Evolutionary conservation across 495 filamentous ascomycete species (phyloP), one percentile per base, ranked within the genome.

Genomic region (Penicillium pulvis): DNA sequence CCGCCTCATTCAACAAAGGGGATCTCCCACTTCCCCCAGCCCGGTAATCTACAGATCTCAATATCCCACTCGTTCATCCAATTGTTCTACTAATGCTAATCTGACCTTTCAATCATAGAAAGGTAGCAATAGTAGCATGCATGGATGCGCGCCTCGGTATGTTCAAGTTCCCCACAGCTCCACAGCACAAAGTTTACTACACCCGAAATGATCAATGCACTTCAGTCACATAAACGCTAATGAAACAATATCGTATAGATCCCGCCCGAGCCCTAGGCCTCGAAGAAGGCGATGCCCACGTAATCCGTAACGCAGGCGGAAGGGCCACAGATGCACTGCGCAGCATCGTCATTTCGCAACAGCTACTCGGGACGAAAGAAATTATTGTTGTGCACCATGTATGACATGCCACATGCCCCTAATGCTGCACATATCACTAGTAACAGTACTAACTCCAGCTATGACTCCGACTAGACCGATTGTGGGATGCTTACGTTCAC

Each of bases 401-500:
- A 71, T 16, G 57, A 59, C 36, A 12, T 31, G 33, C 52, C 87
- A 83, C 6, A 23, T 48, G 20, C 2, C 20, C 2, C 20, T 23
- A 23, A 23, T 23, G 2, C 20, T 23, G 20, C 20, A 23, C 20
- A 23, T 23, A 23, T 23, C 20, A 23, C 20, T 23, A 23, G 20
- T 23, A 1, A 23, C 20, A 23, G 20, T 23, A 23, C 20, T 23
- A 23, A 23, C 20, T 23, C 20, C 20, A 23, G 20, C 20, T 23
- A 23, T 2, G 20, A 23, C 20, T 23, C 20, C 28, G 24, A 11
- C 24, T 24, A 71, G 66, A 80, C 75, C 28, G 87, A 86, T 6
- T 95, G 91, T 63, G 90, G 91, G 28, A 94, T 94, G 91, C 64
- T 92, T 42, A 91, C 85, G 0, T 95, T 93, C 63, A 79, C 78